A percentile compares a stretch with the other conserved stretches of the same genome.
phyloP scores from a whole-genome alignment of 2,329 filamentous ascomycete genomes.

The Sporothrix euskadiensis region DNA sequence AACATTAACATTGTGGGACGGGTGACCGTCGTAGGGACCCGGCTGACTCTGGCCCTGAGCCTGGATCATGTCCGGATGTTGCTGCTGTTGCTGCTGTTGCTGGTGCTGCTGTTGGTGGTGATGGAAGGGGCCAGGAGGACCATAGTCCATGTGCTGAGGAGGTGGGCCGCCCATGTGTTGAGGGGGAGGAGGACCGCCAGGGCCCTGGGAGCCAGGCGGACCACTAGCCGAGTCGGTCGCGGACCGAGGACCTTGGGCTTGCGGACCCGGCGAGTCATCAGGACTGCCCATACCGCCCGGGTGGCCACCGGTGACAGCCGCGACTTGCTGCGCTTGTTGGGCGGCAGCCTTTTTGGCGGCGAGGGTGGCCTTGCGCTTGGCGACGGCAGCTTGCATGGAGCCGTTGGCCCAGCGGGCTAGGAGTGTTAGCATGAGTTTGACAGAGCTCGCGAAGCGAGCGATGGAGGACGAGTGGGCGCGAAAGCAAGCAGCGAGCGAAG shows the following conservation, averaged over 20 bases:
- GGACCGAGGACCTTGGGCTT: neutral
- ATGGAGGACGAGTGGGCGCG: neutral
- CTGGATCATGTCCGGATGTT: neutral
- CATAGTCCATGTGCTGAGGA: slow-evolving; percentile 1
- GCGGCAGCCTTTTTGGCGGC: slow-evolving; percentile 54
- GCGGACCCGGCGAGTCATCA: neutral
- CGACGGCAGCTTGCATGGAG: slow-evolving; percentile 61
- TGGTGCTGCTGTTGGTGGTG: slow-evolving; percentile 19
- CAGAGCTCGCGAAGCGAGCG: neutral
- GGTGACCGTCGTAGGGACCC: neutral
- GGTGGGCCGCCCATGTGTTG: neutral
- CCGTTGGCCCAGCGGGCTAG: slow-evolving; percentile 61
- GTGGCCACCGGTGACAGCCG: neutral
- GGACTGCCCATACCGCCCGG: neutral
- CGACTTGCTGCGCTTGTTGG: slow-evolving; percentile 32
- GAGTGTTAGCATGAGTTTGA: slow-evolving; percentile 18
- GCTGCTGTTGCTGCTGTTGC: neutral
- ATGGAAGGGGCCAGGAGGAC: neutral
- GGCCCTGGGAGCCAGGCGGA: neutral
- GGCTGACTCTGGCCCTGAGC: neutral
- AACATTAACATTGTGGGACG: neutral
- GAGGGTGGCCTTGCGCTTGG: slow-evolving; percentile 61
- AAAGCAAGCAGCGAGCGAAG: slow-evolving; percentile 17
- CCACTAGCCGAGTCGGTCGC: neutral
- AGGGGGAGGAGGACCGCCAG: neutral